Percentiles rank a stretch among this genome's conserved stretches.
Conservation (phyloP, 768 basidiomycete species). For the Termitomyces sp. region DNA sequence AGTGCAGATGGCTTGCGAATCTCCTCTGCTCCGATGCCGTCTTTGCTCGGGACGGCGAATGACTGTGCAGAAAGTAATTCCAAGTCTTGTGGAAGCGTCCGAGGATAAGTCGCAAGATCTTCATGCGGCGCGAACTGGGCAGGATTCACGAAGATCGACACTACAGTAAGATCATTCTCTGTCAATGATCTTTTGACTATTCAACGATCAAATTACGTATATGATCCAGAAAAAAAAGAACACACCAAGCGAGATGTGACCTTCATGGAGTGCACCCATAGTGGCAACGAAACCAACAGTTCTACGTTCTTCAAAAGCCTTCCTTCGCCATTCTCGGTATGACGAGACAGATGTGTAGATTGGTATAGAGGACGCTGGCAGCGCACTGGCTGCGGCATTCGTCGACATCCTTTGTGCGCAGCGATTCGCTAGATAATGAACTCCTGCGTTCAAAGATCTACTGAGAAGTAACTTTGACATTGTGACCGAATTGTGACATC, state of each 20-base stretch:
- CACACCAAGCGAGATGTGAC: conserved; percentile 88
- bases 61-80: conserved; percentile 45
- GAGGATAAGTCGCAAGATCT: conserved; percentile 88
- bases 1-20: conserved; percentile 58
- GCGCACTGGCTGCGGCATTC: conserved; percentile 4
- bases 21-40: conserved; percentile 8
- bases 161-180: conserved; percentile 80
- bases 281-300: conserved; percentile 95
- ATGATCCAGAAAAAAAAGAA: background rate
- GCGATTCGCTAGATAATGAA: background rate
- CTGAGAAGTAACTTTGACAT: background rate
- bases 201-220: background rate
- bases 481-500: background rate
- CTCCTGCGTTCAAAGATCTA: background rate
- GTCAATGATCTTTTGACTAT: conserved; percentile 74
- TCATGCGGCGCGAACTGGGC: conserved; percentile 97
- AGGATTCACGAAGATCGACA: conserved; percentile 98
- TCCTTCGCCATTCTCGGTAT: conserved; percentile 72
- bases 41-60: conserved; percentile 17
- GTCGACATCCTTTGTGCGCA: conserved; percentile 8
- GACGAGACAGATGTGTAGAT: conserved; percentile 57
- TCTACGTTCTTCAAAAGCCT: conserved; percentile 52
- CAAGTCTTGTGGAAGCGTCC: conserved; percentile 78
- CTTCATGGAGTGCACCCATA: conserved; percentile 95
- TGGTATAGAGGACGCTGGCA: conserved; percentile 37